A percentile compares a stretch with the other conserved stretches of the same genome.
These are phyloP conservation scores for Didymella lethalis DNA, from an alignment of 2,329 filamentous ascomycete species.

Conservation along the genomic window DNA sequence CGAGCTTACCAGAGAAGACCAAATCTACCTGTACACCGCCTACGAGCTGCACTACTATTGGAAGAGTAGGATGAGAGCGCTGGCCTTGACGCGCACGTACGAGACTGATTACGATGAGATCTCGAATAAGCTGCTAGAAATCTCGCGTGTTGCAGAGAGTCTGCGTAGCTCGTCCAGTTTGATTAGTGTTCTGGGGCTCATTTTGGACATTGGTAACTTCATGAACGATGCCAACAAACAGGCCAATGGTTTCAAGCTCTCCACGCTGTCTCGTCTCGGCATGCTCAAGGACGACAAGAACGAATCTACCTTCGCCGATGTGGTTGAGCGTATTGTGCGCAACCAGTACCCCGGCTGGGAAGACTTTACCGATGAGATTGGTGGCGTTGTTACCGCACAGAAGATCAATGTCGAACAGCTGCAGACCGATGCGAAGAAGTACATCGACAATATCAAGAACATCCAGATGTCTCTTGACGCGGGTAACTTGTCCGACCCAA, in stretches of 20 bases:
- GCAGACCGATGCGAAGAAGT: slow-evolving; percentile 83
- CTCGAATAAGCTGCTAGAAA: slow-evolving; percentile 80
- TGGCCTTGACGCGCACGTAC: slow-evolving; percentile 82
- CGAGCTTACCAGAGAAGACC: slow-evolving; percentile 92
- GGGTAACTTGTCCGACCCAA: slow-evolving; percentile 93
- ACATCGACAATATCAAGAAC: slow-evolving; percentile 94
- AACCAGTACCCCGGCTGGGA: slow-evolving; percentile 98
- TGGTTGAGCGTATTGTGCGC: slow-evolving; percentile 94
- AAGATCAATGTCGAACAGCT: slow-evolving; percentile 97
- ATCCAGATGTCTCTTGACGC: slow-evolving; percentile 90
- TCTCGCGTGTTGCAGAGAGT: slow-evolving; percentile 88
- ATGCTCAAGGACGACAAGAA: slow-evolving; percentile 99
- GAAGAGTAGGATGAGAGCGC: slow-evolving; percentile 95
- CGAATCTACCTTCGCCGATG: slow-evolving; percentile 91
- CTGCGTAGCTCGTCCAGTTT: slow-evolving; percentile 89
- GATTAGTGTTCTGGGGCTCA: slow-evolving; percentile 95
- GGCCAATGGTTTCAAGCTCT: slow-evolving; percentile 96
- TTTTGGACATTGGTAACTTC: slow-evolving; percentile 98
- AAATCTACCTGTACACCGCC: slow-evolving; percentile 91
- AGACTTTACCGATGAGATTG: slow-evolving; percentile 83
- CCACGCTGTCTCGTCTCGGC: slow-evolving; percentile 86
- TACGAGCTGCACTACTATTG: slow-evolving; percentile 97
- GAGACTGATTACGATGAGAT: slow-evolving; percentile 93
- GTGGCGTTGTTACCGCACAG: slow-evolving; percentile 76
- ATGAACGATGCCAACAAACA: slow-evolving; percentile 99